A percentile compares a stretch with the other conserved stretches of the same genome.
Evolutionary conservation across 768 basidiomycete genomes (phyloP).

Genomic region (Nidularia pulvinata): DNA sequence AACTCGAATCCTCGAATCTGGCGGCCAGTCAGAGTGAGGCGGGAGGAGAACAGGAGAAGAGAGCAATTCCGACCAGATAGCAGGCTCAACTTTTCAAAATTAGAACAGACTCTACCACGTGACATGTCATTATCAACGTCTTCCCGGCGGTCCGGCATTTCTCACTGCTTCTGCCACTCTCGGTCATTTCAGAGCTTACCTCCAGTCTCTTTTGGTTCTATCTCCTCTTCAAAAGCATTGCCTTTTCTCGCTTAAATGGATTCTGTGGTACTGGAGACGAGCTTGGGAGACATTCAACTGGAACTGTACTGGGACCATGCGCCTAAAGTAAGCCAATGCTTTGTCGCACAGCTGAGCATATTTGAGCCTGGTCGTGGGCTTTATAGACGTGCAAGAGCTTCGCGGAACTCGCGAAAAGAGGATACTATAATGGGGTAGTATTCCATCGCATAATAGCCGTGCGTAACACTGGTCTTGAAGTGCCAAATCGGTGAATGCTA

Average conservation of each 20-base stretch:
- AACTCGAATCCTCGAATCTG: not conserved
- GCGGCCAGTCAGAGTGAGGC: not conserved
- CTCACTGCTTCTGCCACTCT: not conserved
- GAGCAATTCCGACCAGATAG: not conserved
- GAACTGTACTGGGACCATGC: conserved; percentile 96
- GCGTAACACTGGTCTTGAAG: conserved; percentile 14
- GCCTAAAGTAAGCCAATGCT: conserved; percentile 50
- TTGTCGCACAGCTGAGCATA: not conserved
- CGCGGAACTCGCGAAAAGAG: conserved; percentile 83
- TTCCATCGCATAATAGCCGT: conserved; percentile 95
- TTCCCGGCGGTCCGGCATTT: too few relatives aligned
- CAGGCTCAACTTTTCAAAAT: too few relatives aligned
- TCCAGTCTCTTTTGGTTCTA: not conserved
- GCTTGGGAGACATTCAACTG: conserved; percentile 81
- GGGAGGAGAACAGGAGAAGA: not conserved
- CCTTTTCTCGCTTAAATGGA: conserved; percentile 21
- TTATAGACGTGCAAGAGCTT: conserved; percentile 94
- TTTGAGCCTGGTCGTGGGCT: not conserved
- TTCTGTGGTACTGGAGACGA: conserved; percentile 81
- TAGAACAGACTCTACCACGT: too few relatives aligned
- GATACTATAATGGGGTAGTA: conserved; percentile 89
- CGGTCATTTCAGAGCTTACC: not conserved
- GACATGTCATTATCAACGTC: too few relatives aligned
- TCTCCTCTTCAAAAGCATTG: not conserved
- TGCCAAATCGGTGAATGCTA: not conserved